phyloP scores from a whole-genome alignment of 192 early-diverging fungal genomes.

The Phlyctochytrium bullatum region DNA sequence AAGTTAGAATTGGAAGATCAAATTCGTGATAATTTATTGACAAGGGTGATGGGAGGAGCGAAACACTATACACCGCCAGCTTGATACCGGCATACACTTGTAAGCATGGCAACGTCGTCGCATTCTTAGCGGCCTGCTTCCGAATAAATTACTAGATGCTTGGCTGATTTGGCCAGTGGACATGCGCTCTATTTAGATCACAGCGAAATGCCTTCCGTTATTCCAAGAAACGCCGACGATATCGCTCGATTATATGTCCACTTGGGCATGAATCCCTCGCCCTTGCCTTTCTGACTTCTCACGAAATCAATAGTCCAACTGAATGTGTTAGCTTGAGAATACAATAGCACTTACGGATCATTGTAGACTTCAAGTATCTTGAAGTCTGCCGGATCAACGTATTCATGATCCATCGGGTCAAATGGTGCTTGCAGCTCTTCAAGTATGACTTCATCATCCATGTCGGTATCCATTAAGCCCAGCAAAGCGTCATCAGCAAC shows the following conservation, averaged over 20 bases:
- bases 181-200: too few relatives aligned
- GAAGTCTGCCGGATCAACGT: slow-evolving; percentile 35
- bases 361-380: slow-evolving; percentile 38
- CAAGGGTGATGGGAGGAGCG: too few relatives aligned
- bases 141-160: too few relatives aligned
- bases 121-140: too few relatives aligned
- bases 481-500: slow-evolving; percentile 16
- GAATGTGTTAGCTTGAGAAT: not conserved
- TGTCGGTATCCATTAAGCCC: slow-evolving; percentile 13
- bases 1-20: too few relatives aligned
- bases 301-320: slow-evolving; percentile 19
- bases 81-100: too few relatives aligned
- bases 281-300: slow-evolving; percentile 5
- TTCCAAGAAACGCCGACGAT: slow-evolving; percentile 15
- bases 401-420: slow-evolving; percentile 55
- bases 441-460: slow-evolving; percentile 10
- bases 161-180: too few relatives aligned
- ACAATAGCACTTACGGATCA: slow-evolving; percentile 45
- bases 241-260: slow-evolving; percentile 23
- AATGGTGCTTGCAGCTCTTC: slow-evolving; percentile 18
- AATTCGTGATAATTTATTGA: too few relatives aligned
- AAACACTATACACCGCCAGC: too few relatives aligned
- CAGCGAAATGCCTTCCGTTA: slow-evolving; percentile 20
- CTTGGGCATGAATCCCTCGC: slow-evolving; percentile 10
- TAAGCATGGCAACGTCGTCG: too few relatives aligned